These are phyloP conservation scores for Maudiozyma barnettii DNA, from an alignment of 805 yeast genomes.

Conservation along the genomic window DNA sequence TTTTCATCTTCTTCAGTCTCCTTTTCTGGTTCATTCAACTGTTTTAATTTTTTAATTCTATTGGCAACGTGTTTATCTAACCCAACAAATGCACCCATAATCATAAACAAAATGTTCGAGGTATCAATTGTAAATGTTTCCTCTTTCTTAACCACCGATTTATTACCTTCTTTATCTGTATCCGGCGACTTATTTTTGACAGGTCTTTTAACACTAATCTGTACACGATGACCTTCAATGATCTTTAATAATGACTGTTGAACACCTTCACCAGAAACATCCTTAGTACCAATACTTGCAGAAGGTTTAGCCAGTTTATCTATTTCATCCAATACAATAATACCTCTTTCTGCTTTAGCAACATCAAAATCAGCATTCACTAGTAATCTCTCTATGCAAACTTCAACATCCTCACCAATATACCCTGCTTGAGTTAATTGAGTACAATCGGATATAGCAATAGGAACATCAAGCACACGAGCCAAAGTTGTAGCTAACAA, in stretches of 20 bases:
- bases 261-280: slow-evolving; percentile 57
- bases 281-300: slow-evolving; percentile 40
- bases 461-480: slow-evolving; percentile 42
- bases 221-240: slow-evolving; percentile 47
- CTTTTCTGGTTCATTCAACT: slow-evolving; percentile 8
- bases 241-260: slow-evolving; percentile 50
- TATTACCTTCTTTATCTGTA: slow-evolving; percentile 23
- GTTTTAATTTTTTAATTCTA: slow-evolving; percentile 28
- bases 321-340: slow-evolving; percentile 50
- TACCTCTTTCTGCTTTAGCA: slow-evolving; percentile 45
- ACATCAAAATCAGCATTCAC: slow-evolving; percentile 44
- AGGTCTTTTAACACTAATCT: slow-evolving; percentile 38
- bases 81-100: slow-evolving; percentile 58
- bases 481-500: slow-evolving; percentile 48
- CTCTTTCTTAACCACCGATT: slow-evolving; percentile 28
- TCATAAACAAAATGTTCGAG: slow-evolving; percentile 44
- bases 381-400: slow-evolving; percentile 44
- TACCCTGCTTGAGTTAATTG: slow-evolving; percentile 57
- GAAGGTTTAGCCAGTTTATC: slow-evolving; percentile 47
- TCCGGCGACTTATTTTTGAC: slow-evolving; percentile 20
- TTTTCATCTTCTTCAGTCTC: slow-evolving; percentile 5
- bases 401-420: slow-evolving; percentile 55
- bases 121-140: slow-evolving; percentile 45
- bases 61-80: slow-evolving; percentile 39
- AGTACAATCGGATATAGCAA: slow-evolving; percentile 53